These are phyloP conservation scores for Irpex lacteus DNA, from an alignment of 1,284 basidiomycete species.

Conservation along the genomic window DNA sequence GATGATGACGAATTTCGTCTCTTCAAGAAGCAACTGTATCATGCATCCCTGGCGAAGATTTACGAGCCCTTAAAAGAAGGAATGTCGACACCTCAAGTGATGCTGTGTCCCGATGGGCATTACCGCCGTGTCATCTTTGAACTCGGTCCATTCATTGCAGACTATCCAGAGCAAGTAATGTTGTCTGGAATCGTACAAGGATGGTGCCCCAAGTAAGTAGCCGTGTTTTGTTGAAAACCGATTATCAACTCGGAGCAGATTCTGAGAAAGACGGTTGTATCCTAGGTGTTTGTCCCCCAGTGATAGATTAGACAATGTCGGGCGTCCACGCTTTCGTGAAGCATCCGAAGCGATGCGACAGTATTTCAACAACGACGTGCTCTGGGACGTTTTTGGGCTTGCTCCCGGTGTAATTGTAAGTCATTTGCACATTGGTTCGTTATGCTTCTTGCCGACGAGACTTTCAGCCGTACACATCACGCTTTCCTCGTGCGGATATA, in stretches of 20 bases:
- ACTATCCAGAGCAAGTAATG: background rate
- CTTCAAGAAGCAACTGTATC: background rate
- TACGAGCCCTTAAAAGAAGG: background rate
- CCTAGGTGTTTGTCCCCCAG: background rate
- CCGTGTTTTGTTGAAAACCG: too few relatives aligned
- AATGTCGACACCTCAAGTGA: background rate
- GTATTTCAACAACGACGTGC: background rate
- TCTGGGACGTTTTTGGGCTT: background rate
- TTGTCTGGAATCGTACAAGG: background rate
- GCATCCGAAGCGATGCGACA: background rate
- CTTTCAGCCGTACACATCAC: background rate
- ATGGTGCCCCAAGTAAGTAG: too few relatives aligned
- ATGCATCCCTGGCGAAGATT: background rate
- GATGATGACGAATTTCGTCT: background rate
- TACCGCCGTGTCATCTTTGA: background rate
- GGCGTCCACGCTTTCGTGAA: background rate
- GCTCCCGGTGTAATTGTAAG: too few relatives aligned
- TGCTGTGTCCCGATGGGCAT: background rate
- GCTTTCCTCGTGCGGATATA: conserved; percentile 26
- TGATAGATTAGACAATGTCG: background rate
- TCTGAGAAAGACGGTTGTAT: too few relatives aligned
- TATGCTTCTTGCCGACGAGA: too few relatives aligned
- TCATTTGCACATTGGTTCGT: too few relatives aligned
- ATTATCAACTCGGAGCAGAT: too few relatives aligned
- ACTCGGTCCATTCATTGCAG: background rate